These are phyloP conservation scores for Fusarium bactridioides DNA, from an alignment of 2,329 filamentous ascomycete species.

Conservation along the genomic window DNA sequence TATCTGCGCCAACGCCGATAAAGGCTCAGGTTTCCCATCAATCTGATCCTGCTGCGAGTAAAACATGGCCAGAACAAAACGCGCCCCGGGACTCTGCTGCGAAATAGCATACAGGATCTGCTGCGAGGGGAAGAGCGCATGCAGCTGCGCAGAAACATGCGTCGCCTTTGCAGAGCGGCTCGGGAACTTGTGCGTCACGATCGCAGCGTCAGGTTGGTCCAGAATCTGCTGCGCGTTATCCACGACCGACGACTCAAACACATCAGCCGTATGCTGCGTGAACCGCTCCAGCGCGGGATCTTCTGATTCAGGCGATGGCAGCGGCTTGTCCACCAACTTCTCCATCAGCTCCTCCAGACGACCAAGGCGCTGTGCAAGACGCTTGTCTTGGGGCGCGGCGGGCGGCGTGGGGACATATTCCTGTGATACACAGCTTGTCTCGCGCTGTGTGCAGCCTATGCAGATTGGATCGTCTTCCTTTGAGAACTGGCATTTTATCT, in stretches of 20 bases:
- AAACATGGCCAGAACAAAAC: slow-evolving; percentile 40
- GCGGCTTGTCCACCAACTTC: slow-evolving; percentile 50
- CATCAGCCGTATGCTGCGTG: slow-evolving; percentile 35
- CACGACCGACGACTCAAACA: slow-evolving; percentile 31
- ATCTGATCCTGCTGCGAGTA: slow-evolving; percentile 44
- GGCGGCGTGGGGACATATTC: slow-evolving; percentile 51
- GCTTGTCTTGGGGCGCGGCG: slow-evolving; percentile 48
- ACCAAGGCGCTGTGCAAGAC: slow-evolving; percentile 53
- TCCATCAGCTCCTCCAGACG: slow-evolving; percentile 58
- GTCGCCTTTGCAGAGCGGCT: slow-evolving; percentile 20
- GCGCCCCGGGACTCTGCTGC: slow-evolving; percentile 35
- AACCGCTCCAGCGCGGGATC: slow-evolving; percentile 21
- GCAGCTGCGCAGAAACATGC: slow-evolving; percentile 23
- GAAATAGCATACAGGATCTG: slow-evolving; percentile 35
- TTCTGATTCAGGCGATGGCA: slow-evolving; percentile 30
- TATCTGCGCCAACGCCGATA: slow-evolving; percentile 38
- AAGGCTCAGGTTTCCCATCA: slow-evolving; percentile 44
- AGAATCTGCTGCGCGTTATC: slow-evolving; percentile 34
- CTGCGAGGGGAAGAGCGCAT: slow-evolving; percentile 36
- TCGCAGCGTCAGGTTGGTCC: not conserved
- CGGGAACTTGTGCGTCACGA: slow-evolving; percentile 1
- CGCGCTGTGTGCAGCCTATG: slow-evolving; percentile 54
- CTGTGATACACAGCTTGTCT: slow-evolving; percentile 55
- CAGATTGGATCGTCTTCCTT: slow-evolving; percentile 53
- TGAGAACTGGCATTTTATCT: slow-evolving; percentile 60